A percentile compares a stretch with the other conserved stretches of the same genome.
Conservation (phyloP, 2,329 filamentous ascomycete genomes). For the Colletotrichum sp. region DNA sequence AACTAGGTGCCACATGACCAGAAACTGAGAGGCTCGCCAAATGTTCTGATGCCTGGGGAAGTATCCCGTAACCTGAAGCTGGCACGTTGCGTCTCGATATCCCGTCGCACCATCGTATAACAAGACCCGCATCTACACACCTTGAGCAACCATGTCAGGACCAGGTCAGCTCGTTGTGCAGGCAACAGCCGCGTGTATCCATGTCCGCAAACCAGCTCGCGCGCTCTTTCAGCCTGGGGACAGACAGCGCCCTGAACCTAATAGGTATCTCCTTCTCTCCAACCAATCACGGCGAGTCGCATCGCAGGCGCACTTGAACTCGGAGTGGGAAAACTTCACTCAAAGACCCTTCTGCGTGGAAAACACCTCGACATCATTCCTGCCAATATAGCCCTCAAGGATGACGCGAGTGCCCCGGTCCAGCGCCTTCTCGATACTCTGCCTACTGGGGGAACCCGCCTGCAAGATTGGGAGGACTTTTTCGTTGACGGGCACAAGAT, state of each 20-base stretch:
- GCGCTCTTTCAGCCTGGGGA: accelerated
- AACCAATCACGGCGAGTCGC: neutral
- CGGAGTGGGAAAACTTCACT: neutral
- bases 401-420: neutral
- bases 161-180: neutral
- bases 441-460: accelerated
- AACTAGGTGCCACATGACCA: neutral
- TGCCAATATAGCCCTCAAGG: accelerated
- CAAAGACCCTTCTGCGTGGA: neutral
- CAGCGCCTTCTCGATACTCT: neutral
- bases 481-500: neutral
- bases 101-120: neutral
- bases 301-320: neutral
- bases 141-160: neutral
- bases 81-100: neutral
- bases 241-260: accelerated
- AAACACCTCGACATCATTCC: neutral
- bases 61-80: neutral
- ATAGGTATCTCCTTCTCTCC: accelerated
- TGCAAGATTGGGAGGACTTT: neutral
- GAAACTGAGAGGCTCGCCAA: neutral
- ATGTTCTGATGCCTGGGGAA: accelerated
- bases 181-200: neutral
- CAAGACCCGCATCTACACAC: neutral
- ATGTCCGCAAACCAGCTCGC: neutral